Base-by-base conservation (phyloP, 2,329 filamentous ascomycete species). In the Fusarium marasasianum region DNA sequence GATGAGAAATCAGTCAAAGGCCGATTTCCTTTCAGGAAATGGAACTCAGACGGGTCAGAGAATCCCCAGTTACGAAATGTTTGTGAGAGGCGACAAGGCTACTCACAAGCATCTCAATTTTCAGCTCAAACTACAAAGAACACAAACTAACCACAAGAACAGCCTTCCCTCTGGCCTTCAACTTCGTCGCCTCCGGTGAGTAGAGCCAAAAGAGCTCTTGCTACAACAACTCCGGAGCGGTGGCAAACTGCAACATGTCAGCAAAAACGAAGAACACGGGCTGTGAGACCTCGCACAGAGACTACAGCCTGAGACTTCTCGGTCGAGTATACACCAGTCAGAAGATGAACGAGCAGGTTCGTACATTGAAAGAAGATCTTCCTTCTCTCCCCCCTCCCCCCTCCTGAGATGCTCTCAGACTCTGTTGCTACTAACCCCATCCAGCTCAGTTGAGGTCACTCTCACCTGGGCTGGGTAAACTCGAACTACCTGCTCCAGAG, bases 121-220 rank as follows among this genome's bases (percentile, higher is more conserved):
- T 58, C n/a, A 40, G 12, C 43, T 37, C 33, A 6, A 7, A 12
- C 12, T 26, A 20, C 40, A 24, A 41, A 29, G 33, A 51, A 24
- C 35, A 35, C 5, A 14, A 33, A 76, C 82, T 85, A 76, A 85
- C 80, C 69, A 57, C 17, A 72, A 11, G 76, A 69, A 54, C 79
- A 96, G 94, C 92, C 75, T 85, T 94, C 75, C 94, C 94, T 77
- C 86, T 96, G 83, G 93, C 94, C 82, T 87, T 96, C 81, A 96
- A 96, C 86, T 96, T 96, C 86, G 93, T 96, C 86, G 94, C 94
- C 83, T 94, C 93, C 86, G 93, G 94, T 96, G 91, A 96, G 94
- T 96, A 84, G 83, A 83, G 81, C 77, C 81, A 80, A 79, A 29
- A 31, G 13, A 72, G 67, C 70, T 75, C 71, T 63, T 33, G 47